phyloP scores from a whole-genome alignment of 2,329 filamentous ascomycete species.

The Colletotrichum sp. region DNA sequence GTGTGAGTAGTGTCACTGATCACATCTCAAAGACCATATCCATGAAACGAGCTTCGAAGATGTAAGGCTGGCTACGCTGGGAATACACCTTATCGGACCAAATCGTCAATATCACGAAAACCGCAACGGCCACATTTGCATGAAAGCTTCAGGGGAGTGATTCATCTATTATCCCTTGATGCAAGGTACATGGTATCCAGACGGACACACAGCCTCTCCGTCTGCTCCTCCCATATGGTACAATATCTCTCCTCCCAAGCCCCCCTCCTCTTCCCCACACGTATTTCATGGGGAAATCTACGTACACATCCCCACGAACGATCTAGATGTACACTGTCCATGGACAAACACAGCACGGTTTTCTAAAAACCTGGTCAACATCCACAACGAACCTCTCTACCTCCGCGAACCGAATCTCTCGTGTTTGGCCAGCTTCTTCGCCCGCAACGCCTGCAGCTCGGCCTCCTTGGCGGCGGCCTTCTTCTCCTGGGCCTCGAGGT shows the following conservation, averaged over 20 bases:
- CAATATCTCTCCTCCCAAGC: not conserved
- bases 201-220: not conserved
- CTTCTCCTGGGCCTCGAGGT: slow-evolving; percentile 30
- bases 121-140: not conserved
- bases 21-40: not conserved
- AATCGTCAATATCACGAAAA: too few species aligned
- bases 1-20: not conserved
- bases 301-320: not conserved
- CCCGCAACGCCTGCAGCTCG: slow-evolving; percentile 31
- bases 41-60: too few species aligned
- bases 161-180: not conserved
- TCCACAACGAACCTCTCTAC: slow-evolving; percentile 16
- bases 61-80: too few species aligned
- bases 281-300: not conserved
- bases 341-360: slow-evolving; percentile 24
- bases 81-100: not conserved
- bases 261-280: slow-evolving; percentile 20
- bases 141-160: not conserved
- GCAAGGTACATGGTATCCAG: not conserved
- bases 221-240: not conserved
- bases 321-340: slow-evolving; percentile 13
- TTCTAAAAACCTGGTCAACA: slow-evolving; percentile 21
- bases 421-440: slow-evolving; percentile 30
- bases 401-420: slow-evolving; percentile 41
- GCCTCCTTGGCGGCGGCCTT: slow-evolving; percentile 32